A percentile compares a stretch with the other conserved stretches of the same genome.
phyloP scores from a whole-genome alignment of 176 grass and related monocot genomes.

The Miscanthus lutarioriparius region DNA sequence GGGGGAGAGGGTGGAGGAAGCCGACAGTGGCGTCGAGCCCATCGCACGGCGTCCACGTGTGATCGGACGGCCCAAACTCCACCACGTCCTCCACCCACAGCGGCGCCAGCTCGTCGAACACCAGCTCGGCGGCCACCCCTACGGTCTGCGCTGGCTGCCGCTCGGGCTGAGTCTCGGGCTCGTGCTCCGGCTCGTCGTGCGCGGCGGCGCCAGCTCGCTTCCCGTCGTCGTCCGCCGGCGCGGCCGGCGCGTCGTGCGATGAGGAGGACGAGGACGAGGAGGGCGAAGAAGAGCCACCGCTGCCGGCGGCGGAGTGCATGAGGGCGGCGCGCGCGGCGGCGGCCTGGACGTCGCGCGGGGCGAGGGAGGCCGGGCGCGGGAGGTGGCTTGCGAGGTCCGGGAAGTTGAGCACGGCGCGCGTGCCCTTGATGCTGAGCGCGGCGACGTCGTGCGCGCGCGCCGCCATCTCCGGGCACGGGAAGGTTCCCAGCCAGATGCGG shows the following conservation, averaged over 20 bases:
- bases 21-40: constrained; percentile 19
- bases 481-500: constrained; percentile 94
- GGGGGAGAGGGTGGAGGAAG: constrained; percentile 48
- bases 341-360: constrained; percentile 82
- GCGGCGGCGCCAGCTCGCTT: not conserved
- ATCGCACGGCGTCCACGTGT: constrained; percentile 42
- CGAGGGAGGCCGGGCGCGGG: constrained; percentile 54
- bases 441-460: constrained; percentile 91
- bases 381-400: constrained; percentile 59
- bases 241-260: not conserved
- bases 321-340: constrained; percentile 73
- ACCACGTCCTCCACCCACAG: constrained; percentile 56
- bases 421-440: constrained; percentile 81
- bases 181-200: not conserved
- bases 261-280: not conserved
- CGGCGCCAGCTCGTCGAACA: constrained; percentile 66
- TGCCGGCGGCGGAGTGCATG: constrained; percentile 10
- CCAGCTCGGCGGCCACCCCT: constrained; percentile 37
- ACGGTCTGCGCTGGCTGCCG: not conserved
- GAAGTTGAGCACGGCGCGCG: constrained; percentile 82
- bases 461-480: constrained; percentile 82
- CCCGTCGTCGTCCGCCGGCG: not conserved
- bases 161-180: not conserved
- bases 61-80: constrained; percentile 37
- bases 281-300: not conserved